Base-by-base conservation (phyloP, 1,139 yeast species). In the Eremothecium coryli region DNA sequence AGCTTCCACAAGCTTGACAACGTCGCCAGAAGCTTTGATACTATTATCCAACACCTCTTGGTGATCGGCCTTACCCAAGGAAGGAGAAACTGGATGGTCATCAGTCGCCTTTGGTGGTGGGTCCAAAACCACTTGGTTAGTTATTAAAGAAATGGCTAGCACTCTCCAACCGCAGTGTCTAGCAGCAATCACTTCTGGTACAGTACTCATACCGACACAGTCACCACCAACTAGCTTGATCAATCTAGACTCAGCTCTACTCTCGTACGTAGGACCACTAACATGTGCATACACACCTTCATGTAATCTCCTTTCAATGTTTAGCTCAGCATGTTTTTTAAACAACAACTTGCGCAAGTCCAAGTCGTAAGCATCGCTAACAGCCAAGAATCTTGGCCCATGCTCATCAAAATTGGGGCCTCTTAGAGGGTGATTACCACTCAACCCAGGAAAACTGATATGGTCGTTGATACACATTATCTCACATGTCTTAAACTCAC, bases 121-220 rank as follows among this genome's bases (percentile, higher is more conserved):
- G n/a, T 70, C 81, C 15, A 71, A 70, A 7, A 86, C 82, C 24
- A 84, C 88, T 2, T 73, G 76, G 54, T 90, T 90, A 18, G 97
- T 90, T 42, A 90, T 80, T 43, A 90, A 68, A 41, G 93, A 80
- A 36, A 90, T 58, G 0, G 96, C 97, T 42, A 90, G 64, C 3
- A 85, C 94, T 43, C 67, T 68, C 62, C 93, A 59, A 1, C 86
- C 93, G 38, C 79, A 71, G 57, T 90, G 97, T 52, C 95, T 77
- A 3, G 95, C 97, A 10, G 84, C 80, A 44, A 86, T 74, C 2
- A 85, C 94, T 58, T 90, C 98, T 0, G 98, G 96, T 23, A 88
- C 96, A 0, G 97, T 90, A 39, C 95, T 82, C 98, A 90, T 90
- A 3, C 98, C 98, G 4, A 88, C 97, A 0, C 93, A 84, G 59